Evolutionary conservation across 371 early-diverging fungal species (phyloP).

Genomic region (Paraphysoderma sedebokerense): DNA sequence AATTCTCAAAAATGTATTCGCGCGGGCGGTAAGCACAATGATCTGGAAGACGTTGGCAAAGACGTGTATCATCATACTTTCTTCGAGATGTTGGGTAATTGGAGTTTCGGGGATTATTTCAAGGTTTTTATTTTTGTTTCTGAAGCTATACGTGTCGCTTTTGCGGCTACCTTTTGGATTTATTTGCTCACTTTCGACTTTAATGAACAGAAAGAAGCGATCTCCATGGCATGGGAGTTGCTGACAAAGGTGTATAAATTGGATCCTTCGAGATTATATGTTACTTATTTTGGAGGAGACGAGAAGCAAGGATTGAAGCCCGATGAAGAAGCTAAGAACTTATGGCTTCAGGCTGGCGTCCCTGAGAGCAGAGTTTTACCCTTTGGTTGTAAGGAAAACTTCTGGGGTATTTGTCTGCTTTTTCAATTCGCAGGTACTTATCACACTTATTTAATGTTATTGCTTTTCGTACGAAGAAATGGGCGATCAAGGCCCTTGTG

Average conservation of each 20-base stretch:
- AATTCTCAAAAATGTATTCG: conserved; percentile 98
- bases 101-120: conserved; percentile 99
- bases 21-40: conserved; percentile 99
- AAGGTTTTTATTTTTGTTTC: conserved; percentile 37
- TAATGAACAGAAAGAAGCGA: conserved; percentile 55
- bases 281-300: conserved; percentile 97
- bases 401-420: conserved; percentile 66
- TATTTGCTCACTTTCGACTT: not conserved
- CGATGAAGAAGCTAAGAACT: conserved; percentile 81
- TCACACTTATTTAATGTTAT: not conserved
- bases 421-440: no score
- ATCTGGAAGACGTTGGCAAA: conserved; percentile 99
- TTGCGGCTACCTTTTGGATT: not conserved
- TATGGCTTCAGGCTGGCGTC: conserved; percentile 90
- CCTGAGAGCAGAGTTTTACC: conserved; percentile 72
- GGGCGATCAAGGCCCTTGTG: conserved; percentile 99
- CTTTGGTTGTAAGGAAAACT: conserved; percentile 93
- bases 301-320: conserved; percentile 56
- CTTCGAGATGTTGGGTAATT: conserved; percentile 99
- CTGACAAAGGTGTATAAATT: conserved; percentile 80
- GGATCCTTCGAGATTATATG: conserved; percentile 81
- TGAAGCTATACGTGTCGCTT: not conserved
- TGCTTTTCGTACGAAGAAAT: conserved; percentile 55
- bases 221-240: conserved; percentile 86
- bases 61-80: conserved; percentile 99